These are phyloP conservation scores for Penicillium psychrofluorescens DNA, from an alignment of 495 filamentous ascomycete species.

Conservation along the genomic window DNA sequence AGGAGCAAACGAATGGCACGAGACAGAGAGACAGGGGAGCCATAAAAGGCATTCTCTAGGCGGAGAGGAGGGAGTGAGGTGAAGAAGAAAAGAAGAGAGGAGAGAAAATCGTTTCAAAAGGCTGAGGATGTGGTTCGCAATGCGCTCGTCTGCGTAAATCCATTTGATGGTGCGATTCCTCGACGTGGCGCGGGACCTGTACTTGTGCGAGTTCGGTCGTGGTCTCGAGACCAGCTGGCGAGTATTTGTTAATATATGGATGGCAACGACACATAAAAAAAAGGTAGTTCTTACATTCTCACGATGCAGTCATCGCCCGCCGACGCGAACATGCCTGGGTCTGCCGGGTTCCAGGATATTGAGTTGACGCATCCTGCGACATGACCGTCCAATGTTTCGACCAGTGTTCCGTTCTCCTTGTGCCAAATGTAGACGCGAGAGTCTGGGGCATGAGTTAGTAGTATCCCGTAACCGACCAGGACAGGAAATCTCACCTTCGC, in stretches of 20 bases:
- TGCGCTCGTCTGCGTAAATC: slow-evolving; percentile 34
- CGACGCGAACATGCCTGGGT: slow-evolving; percentile 82
- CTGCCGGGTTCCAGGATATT: slow-evolving; percentile 81
- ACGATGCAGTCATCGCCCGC: slow-evolving; percentile 83
- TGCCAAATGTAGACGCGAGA: slow-evolving; percentile 84
- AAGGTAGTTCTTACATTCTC: slow-evolving; percentile 59
- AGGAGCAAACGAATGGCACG: not conserved
- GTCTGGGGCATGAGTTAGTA: slow-evolving; percentile 41
- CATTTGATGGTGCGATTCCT: slow-evolving; percentile 20
- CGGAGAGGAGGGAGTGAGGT: not conserved
- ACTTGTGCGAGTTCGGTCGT: slow-evolving; percentile 13
- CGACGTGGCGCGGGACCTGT: slow-evolving; percentile 15
- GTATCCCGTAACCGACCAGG: not conserved
- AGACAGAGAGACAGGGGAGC: not conserved
- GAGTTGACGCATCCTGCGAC: slow-evolving; percentile 71
- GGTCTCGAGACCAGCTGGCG: slow-evolving; percentile 33
- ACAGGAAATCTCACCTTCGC: slow-evolving; percentile 65
- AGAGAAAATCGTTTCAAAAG: slow-evolving; percentile 7
- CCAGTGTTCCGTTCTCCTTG: slow-evolving; percentile 65
- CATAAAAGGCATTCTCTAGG: not conserved
- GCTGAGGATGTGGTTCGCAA: slow-evolving; percentile 35
- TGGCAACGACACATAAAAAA: not conserved
- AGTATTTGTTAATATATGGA: slow-evolving; percentile 12
- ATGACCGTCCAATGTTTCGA: slow-evolving; percentile 74
- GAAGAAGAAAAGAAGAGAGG: not conserved